Evolutionary conservation across 495 filamentous ascomycete genomes (phyloP), one percentile per base, ranked within the genome.

Genomic region (Penicillium pancosmium): DNA sequence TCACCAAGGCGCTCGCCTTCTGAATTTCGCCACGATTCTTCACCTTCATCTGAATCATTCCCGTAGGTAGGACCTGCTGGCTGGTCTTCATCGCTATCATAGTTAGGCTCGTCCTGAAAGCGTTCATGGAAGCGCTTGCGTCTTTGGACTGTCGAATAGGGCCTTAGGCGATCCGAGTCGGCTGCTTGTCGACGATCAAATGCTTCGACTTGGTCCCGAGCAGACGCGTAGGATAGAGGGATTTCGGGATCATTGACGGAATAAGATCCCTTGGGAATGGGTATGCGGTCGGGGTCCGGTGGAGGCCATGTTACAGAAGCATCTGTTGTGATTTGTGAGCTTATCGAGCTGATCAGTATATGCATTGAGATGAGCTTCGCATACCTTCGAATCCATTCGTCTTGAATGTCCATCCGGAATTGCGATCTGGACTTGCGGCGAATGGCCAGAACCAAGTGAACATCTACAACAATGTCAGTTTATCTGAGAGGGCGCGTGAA

Each of bases 371-470:
- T 12, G 5, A 53, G 41, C 12, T 36, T 8, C 18, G 23, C 66
- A 72, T 71, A 81, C 90, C 88, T 73, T 98, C 95, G 68, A 97
- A 93, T 0, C 83, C 93, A 73, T 98, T 97, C 25, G 87, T 86
- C 65, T 90, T 85, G 73, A 87, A 97, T 25, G 80, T 74, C 70
- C 91, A 81, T 4, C 88, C 89, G 3, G 74, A 73, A 11, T 70
- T 65, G 57, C 87, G 83, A 75, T 68, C 76, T 13, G 77, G 78
- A 16, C 84, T 84, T 11, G 71, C 56, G 3, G 85, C 75, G 31
- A 90, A 69, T 19, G 88, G 88, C 81, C 82, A 89, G 54, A 87
- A 81, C 88, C 88, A 91, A 18, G 76, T 68, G 0, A 90, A 54
- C 15, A 79, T 46, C 78, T 80, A 40, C 0, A 65, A 52, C 55